These are phyloP conservation scores for Candida pseudoviswanathii DNA, from an alignment of 1,139 yeast genomes.

Conservation along the genomic window DNA sequence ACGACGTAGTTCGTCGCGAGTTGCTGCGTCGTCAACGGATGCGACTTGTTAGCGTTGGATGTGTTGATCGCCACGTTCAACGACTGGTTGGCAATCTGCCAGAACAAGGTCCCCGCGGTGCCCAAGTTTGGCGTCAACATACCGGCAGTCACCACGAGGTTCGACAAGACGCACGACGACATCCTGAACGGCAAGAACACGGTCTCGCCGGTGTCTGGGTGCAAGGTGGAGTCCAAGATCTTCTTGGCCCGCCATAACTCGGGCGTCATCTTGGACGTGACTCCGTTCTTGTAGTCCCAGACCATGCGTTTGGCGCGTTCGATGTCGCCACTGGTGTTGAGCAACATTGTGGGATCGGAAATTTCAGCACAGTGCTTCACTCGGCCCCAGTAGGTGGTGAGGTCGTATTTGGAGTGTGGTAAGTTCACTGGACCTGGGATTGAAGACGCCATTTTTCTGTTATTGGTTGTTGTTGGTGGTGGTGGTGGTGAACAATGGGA, in stretches of 20 bases:
- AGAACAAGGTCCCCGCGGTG: conserved; percentile 85
- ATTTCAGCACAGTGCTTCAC: conserved; percentile 92
- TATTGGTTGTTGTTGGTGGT: neutral
- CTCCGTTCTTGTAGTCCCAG: conserved; percentile 74
- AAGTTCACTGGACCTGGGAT: conserved; percentile 77
- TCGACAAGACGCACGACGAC: conserved; percentile 93
- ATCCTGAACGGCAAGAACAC: conserved; percentile 92
- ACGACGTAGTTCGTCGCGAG: conserved; percentile 74
- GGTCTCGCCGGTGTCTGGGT: conserved; percentile 94
- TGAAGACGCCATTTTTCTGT: conserved; percentile 75
- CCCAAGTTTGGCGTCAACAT: conserved; percentile 96
- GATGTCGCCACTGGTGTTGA: conserved; percentile 68
- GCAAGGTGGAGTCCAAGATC: conserved; percentile 82
- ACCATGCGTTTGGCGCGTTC: conserved; percentile 64
- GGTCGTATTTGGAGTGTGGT: conserved; percentile 79
- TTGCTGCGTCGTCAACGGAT: conserved; percentile 80
- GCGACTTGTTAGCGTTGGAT: conserved; percentile 93
- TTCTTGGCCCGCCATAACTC: conserved; percentile 89
- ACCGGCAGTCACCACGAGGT: conserved; percentile 93
- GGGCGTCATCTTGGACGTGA: conserved; percentile 63
- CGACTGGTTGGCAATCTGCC: conserved; percentile 98
- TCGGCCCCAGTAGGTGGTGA: conserved; percentile 86
- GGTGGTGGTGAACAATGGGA: no score
- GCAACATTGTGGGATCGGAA: conserved; percentile 87
- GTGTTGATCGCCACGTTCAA: conserved; percentile 95